These are phyloP conservation scores for Dictyostelium discoideum DNA, from an alignment of 78 protist genomes.

Conservation along the genomic window DNA sequence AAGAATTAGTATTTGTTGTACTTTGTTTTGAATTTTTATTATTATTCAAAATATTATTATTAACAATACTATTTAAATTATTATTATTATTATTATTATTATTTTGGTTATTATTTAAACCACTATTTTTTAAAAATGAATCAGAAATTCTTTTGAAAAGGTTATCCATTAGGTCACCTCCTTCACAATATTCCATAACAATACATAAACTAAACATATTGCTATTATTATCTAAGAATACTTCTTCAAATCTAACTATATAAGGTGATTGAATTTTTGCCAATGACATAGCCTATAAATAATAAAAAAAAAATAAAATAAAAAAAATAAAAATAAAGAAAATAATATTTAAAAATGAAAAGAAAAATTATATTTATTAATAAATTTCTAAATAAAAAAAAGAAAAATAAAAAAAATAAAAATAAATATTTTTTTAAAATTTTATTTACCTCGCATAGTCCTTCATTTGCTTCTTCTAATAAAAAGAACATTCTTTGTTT, in stretches of 20 bases:
- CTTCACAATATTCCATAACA: slow-evolving; percentile 71
- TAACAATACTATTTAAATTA: too few species aligned
- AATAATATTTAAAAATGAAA: neutral
- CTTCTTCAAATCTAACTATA: slow-evolving; percentile 62
- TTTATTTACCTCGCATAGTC: slow-evolving; percentile 17
- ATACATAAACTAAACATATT: slow-evolving; percentile 38
- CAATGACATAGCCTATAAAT: slow-evolving; percentile 22
- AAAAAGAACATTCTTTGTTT: slow-evolving; percentile 45
- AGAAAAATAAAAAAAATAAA: too few species aligned
- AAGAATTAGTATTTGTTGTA: neutral
- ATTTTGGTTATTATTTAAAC: neutral
- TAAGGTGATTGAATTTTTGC: slow-evolving; percentile 17
- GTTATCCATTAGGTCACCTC: slow-evolving; percentile 53
- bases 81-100: too few species aligned
- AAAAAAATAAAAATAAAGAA: too few species aligned
- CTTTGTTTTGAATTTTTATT: too few species aligned
- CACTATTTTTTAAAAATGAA: neutral
- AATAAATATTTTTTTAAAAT: too few species aligned
- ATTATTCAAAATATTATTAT: too few species aligned
- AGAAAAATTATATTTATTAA: too few species aligned
- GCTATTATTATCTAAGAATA: slow-evolving; percentile 14
- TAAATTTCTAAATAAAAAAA: too few species aligned
- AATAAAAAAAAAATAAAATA: neutral
- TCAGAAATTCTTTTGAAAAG: slow-evolving; percentile 15
- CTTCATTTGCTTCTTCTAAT: slow-evolving; percentile 54